These are phyloP conservation scores for Colletotrichum chrysophilum DNA, from an alignment of 2,329 filamentous ascomycete species.

Conservation along the genomic window DNA sequence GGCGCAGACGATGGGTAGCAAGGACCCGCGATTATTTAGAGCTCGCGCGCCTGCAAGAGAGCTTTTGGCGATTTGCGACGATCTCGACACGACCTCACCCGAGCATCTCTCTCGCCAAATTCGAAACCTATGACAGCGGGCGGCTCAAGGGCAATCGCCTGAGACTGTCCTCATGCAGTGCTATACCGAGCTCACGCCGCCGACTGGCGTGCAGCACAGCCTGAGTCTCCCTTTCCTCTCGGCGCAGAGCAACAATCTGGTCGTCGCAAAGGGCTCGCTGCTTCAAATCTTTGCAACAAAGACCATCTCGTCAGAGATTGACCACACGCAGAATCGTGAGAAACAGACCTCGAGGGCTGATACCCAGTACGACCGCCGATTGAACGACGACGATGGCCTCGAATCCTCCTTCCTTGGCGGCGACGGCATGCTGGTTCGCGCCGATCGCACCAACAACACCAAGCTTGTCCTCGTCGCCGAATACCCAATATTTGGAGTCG, in stretches of 20 bases:
- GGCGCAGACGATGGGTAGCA: background rate
- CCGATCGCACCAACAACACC: conserved; percentile 69
- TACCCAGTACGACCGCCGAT: conserved; percentile 55
- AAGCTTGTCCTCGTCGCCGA: conserved; percentile 88
- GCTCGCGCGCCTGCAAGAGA: conserved; percentile 3
- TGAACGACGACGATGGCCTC: conserved; percentile 66
- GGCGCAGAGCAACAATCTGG: conserved; percentile 78
- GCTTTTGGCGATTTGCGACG: background rate
- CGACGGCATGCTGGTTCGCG: conserved; percentile 65
- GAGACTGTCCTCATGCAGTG: conserved; percentile 77
- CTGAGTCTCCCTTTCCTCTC: conserved; percentile 80
- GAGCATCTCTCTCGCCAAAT: background rate
- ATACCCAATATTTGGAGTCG: conserved; percentile 81
- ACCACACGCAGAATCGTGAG: conserved; percentile 44
- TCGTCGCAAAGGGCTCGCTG: conserved; percentile 90
- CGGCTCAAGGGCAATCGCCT: conserved; percentile 23
- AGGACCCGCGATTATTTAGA: background rate
- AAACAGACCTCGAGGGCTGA: conserved; percentile 45
- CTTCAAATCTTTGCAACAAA: conserved; percentile 88
- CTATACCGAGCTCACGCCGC: conserved; percentile 94
- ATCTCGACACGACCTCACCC: background rate
- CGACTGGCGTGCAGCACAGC: conserved; percentile 92
- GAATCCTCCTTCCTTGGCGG: conserved; percentile 70
- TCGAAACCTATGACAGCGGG: conserved; percentile 12
- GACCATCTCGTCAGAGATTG: conserved; percentile 68